Evolutionary conservation across 495 filamentous ascomycete genomes (phyloP), one percentile per base, ranked within the genome.

Genomic region (Penicillium crystallinum): DNA sequence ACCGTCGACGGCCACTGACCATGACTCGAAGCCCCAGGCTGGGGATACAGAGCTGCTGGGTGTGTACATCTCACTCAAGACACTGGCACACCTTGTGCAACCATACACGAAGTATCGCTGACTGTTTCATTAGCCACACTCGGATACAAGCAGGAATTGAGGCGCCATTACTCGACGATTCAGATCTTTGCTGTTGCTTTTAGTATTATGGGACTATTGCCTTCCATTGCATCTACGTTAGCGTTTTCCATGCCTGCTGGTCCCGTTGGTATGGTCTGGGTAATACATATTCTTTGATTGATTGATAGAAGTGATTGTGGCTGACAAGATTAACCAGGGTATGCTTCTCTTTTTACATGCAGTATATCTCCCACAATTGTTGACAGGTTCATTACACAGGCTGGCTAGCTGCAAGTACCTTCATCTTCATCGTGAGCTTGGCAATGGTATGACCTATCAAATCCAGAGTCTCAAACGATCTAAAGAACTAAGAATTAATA

Each of bases 161-260:
- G 80, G 11, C 75, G 84, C 3, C 83, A 85, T 50, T 88, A 86
- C 52, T 81, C 78, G 9, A 81, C 80, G 52, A 57, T 86, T 22
- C 80, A 88, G 62, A 76, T 88, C 29, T 88, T 88, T 54, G 84
- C 82, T 18, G 84, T 88, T 48, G 84, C 84, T 0, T 88, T 88
- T 56, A 81, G 77, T 56, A 88, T 88, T 51, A 88, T 88, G 82
- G 83, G 83, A 8, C 68, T 88, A 9, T 66, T 88, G n/a, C 83
- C 83, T 0, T 87, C 83, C 2, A 87, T 88, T 55, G 83, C 84
- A 3, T 79, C 78, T 11, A 86, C 82, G 0, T 65, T 88, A 19
- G 62, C 81, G 2, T 88, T 85, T 55, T 84, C 81, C 1, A 72
- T 87, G 42, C 83, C 85, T 6, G 80, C 84, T 25, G 85, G 85